Evolutionary conservation across 2,329 filamentous ascomycete genomes (phyloP), one percentile per base, ranked within the genome.

Genomic region (Colletotrichum musae): DNA sequence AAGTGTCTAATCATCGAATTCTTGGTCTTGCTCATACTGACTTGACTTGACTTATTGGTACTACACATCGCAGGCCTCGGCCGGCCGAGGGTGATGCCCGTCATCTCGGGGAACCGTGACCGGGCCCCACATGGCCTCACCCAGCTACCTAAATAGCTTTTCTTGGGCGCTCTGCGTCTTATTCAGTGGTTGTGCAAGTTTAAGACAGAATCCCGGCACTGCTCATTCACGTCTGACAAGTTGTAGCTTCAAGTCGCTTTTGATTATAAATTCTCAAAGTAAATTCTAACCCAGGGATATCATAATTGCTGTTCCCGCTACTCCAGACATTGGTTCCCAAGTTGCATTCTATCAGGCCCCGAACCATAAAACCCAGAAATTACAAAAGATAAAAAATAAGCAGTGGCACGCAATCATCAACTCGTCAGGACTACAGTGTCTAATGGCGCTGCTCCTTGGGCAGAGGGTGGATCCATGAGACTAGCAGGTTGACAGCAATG

Each of bases 401-500:
- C 18, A 45, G n/a, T 50, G 28, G 32, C 51, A 53, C 26, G 21
- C 13, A 48, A 26, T 54, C 54, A 45, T 67, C 10, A 39, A 15
- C 16, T 6, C 13, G 9, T 12, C 15, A n/a, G 13, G 18, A 15
- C 6, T n/a, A 12, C 21, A 18, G 16, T 28, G 9, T 18, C 24
- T 48, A 70, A 15, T 63, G 68, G 16, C 64, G 68, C 32, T 88
- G 85, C 2, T 84, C 85, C 75, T 82, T 86, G 0, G 88, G 88
- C 72, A 91, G 77, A 0, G 88, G 88, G 28, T 79, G 78, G 9
- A 88, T 84, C 86, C 85, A 88, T 67, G 78, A 80, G 5, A 95
- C 86, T 5, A 84, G 81, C 56, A 95, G 47, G 76, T 94, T 93
- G 28, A 95, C 80, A 0, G 75, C 90, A 70, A 97, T 89, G 72